These are phyloP conservation scores for Trematosphaeria pertusa DNA, from an alignment of 2,329 filamentous ascomycete species.

Conservation along the genomic window DNA sequence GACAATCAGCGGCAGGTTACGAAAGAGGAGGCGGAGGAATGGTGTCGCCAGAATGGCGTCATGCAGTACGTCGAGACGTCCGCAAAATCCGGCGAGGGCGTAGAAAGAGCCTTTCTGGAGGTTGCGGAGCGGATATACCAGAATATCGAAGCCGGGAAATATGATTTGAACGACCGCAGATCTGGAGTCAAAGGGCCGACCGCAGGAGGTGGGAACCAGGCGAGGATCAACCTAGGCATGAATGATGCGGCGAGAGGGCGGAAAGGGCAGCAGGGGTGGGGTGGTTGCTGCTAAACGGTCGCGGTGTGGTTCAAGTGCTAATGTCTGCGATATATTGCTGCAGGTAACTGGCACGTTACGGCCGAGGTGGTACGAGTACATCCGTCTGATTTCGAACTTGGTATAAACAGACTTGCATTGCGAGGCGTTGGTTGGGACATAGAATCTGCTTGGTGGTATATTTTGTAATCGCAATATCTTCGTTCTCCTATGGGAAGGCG, in stretches of 20 bases:
- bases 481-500: no score
- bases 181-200: slow-evolving; percentile 82
- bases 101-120: slow-evolving; percentile 90
- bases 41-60: slow-evolving; percentile 85
- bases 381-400: no score
- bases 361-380: no score
- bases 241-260: slow-evolving; percentile 47
- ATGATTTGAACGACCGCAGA: slow-evolving; percentile 91
- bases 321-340: no score
- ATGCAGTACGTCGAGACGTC: slow-evolving; percentile 95
- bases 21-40: slow-evolving; percentile 82
- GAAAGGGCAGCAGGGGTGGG: slow-evolving; percentile 43
- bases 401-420: no score
- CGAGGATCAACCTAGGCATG: slow-evolving; percentile 53
- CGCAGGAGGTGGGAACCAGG: slow-evolving; percentile 53
- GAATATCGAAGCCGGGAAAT: slow-evolving; percentile 94
- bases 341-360: no score
- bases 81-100: slow-evolving; percentile 92
- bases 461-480: no score
- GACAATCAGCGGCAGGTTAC: slow-evolving; percentile 80
- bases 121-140: slow-evolving; percentile 95
- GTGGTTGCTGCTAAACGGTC: slow-evolving; percentile 39
- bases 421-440: no score
- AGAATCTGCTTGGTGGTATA: no score
- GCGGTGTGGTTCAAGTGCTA: no score